phyloP scores from a whole-genome alignment of 2,329 filamentous ascomycete genomes.

The Harringtonia aguacate region DNA sequence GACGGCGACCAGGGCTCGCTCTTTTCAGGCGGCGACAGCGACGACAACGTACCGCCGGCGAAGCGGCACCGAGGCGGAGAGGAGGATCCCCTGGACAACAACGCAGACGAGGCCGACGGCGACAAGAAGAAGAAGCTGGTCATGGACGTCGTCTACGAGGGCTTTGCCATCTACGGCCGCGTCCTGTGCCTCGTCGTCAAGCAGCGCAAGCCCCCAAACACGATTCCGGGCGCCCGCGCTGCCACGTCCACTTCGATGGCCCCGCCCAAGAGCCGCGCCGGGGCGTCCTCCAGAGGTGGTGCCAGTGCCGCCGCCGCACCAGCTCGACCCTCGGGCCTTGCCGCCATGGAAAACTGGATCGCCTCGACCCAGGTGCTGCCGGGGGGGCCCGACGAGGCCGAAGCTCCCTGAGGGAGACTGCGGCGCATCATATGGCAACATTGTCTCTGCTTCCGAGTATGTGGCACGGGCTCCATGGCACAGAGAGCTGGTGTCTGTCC shows the following conservation, averaged over 20 bases:
- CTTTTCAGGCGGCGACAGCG: slow-evolving; percentile 11
- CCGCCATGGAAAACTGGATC: slow-evolving; percentile 79
- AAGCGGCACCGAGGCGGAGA: slow-evolving; percentile 21
- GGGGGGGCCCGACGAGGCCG: slow-evolving; percentile 4
- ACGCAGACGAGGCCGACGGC: slow-evolving; percentile 17
- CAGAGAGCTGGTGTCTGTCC: too few species aligned
- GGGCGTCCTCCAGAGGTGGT: slow-evolving; percentile 6
- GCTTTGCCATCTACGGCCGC: slow-evolving; percentile 90
- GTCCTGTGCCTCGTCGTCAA: slow-evolving; percentile 84
- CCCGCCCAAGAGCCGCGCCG: slow-evolving; percentile 11
- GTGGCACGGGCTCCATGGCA: too few species aligned
- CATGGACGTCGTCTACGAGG: slow-evolving; percentile 82
- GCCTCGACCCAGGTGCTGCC: slow-evolving; percentile 59
- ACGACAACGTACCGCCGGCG: slow-evolving; percentile 20
- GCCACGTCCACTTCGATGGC: slow-evolving; percentile 10
- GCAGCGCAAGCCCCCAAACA: slow-evolving; percentile 42
- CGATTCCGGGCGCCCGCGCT: slow-evolving; percentile 18
- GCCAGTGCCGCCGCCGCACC: neutral
- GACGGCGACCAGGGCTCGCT: too few species aligned
- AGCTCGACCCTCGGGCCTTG: slow-evolving; percentile 40
- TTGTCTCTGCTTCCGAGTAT: too few species aligned
- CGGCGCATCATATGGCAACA: neutral
- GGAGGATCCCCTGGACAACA: slow-evolving; percentile 19
- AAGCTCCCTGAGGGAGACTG: neutral
- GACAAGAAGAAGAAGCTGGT: slow-evolving; percentile 87